Percentiles rank a stretch among this genome's conserved stretches.
phyloP scores from a whole-genome alignment of 176 grass and related monocot species.

The Cymbopogon citratus region DNA sequence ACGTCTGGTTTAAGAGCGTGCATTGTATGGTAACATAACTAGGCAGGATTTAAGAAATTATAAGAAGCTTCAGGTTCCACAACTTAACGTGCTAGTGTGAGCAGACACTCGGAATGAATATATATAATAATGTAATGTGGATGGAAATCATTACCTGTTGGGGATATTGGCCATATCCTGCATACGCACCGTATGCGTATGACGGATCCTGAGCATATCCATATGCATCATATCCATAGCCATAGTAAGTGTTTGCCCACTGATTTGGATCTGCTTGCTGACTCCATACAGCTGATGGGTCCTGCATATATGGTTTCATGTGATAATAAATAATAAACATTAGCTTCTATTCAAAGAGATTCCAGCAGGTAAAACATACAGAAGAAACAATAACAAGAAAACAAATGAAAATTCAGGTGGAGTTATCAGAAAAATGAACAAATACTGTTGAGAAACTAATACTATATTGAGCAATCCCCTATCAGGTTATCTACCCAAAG shows the following conservation, averaged over 20 bases:
- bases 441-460: neutral
- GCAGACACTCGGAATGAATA: neutral
- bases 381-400: neutral
- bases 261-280: slow-evolving; percentile 96
- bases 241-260: slow-evolving; percentile 83
- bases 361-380: slow-evolving; percentile 3
- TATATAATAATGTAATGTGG: neutral
- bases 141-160: slow-evolving; percentile 61
- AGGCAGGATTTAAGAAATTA: neutral
- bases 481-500: slow-evolving; percentile 9
- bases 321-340: slow-evolving; percentile 14
- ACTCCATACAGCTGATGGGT: slow-evolving; percentile 67
- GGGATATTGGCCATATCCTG: slow-evolving; percentile 81
- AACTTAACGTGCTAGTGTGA: neutral
- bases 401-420: neutral
- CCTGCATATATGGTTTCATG: slow-evolving; percentile 44
- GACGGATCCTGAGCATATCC: slow-evolving; percentile 89
- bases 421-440: neutral
- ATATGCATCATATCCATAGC: slow-evolving; percentile 94
- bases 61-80: neutral
- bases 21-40: neutral
- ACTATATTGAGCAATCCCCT: neutral
- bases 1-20: neutral
- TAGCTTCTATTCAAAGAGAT: neutral
- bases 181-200: slow-evolving; percentile 87